Evolutionary conservation across 495 filamentous ascomycete genomes (phyloP), one percentile per base, ranked within the genome.

Genomic region (Evansstolkia leycettana): DNA sequence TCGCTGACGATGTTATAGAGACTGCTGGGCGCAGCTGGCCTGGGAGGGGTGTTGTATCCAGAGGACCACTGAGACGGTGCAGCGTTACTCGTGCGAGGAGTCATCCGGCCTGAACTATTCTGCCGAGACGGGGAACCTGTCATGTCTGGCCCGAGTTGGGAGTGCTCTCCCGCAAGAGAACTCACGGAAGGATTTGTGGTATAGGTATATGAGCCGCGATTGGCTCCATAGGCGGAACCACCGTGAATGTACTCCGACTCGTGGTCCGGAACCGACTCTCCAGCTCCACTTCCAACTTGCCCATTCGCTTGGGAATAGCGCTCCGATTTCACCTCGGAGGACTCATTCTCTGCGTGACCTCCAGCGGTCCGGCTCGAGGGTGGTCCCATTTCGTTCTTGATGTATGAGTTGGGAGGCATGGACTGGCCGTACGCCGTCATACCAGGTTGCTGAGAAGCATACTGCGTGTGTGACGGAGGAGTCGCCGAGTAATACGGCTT

Each of bases 331-430:
- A 67, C 50, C 40, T 92, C 84, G 10, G 59, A 46, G 29, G 75
- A 63, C 32, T 89, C 82, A 9, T 64, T 45, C 34, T 78, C 75
- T 2, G 65, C 40, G 14, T 69, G 74, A 3, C 66, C 54, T 19
- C 64, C 60, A 14, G 69, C 47, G 5, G 70, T 62, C 30, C 80
- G 67, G 33, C 65, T 73, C 6, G 84, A 71, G 2, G 88, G 88
- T 7, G 89, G 88, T 0, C 81, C 87, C 87, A 96, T 95, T 34
- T 94, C 88, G 46, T 62, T 82, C 62, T 89, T 94, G 42, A 86
- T 65, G 47, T 94, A 93, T n/a, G 65, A 61, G 40, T 55, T 70
- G n/a, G 66, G 50, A 28, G 65, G 61, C 17, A 76, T 39, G 4
- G 67, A 54, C 28, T 71, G 70, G 1, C 71, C 65, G 50, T 88